phyloP scores from a whole-genome alignment of 345 rosid species.

The Lenwebbia sp. region DNA sequence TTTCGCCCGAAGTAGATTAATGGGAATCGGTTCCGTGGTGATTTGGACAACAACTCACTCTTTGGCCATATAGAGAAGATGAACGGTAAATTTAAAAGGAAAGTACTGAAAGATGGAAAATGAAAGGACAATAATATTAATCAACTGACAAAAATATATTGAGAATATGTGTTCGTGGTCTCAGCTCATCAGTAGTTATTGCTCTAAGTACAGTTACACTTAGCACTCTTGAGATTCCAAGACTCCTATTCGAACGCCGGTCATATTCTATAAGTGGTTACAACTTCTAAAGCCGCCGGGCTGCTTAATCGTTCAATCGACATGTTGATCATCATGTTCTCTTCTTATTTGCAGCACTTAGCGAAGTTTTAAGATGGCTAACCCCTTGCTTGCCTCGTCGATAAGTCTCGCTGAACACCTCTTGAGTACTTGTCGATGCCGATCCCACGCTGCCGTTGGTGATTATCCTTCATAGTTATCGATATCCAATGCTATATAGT shows the following conservation, averaged over 20 bases:
- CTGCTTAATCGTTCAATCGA: neutral
- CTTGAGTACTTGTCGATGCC: neutral
- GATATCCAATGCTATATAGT: neutral
- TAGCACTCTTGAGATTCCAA: neutral
- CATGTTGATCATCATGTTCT: neutral
- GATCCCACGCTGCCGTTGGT: neutral
- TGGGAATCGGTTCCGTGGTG: neutral
- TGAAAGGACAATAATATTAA: neutral
- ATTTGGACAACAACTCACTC: neutral
- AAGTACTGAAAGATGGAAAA: neutral
- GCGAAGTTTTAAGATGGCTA: neutral
- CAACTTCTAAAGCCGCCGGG: neutral
- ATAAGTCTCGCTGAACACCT: neutral
- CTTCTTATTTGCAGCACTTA: neutral
- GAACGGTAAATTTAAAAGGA: neutral
- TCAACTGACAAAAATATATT: neutral
- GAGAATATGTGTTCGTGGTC: neutral
- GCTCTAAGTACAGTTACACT: neutral
- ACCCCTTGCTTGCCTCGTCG: neutral
- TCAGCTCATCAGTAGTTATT: neutral
- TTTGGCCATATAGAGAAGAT: neutral
- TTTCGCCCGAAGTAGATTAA: neutral
- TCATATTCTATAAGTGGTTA: neutral
- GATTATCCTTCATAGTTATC: neutral
- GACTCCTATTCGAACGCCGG: neutral